These are phyloP conservation scores for Flaveria floridana DNA, from an alignment of 140 eudicot species.

Conservation along the genomic window DNA sequence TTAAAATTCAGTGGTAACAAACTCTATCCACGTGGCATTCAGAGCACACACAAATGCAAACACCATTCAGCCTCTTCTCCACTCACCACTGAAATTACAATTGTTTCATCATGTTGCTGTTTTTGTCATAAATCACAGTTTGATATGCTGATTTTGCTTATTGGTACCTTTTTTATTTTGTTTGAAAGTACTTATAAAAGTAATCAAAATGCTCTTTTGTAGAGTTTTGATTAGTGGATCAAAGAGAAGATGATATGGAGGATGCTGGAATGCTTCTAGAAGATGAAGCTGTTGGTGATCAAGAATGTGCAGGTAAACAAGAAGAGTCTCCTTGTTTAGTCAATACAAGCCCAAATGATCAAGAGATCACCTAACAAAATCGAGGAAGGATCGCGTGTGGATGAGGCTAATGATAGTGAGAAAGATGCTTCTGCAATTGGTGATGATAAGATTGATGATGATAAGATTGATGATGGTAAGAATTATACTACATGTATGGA, in stretches of 20 bases:
- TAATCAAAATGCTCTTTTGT: constrained; percentile 1
- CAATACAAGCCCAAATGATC: constrained; percentile 3
- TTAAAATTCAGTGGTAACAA: not conserved
- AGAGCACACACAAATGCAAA: no score
- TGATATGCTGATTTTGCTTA: no score
- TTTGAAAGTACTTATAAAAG: no score
- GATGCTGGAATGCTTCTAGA: no score
- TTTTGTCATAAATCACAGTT: no score
- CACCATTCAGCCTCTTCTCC: no score
- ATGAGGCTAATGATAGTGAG: constrained; percentile 23
- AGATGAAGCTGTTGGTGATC: constrained; percentile 14
- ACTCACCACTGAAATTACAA: no score
- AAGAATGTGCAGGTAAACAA: constrained; percentile 21
- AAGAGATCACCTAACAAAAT: constrained; percentile 25
- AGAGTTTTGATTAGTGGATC: constrained; percentile 38
- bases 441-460: constrained; percentile 19
- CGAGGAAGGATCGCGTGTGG: constrained; percentile 27
- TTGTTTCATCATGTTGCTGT: no score
- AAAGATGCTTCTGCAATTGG: constrained; percentile 22
- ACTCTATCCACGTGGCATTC: no score
- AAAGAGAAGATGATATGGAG: not conserved
- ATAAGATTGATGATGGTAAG: constrained; percentile 22
- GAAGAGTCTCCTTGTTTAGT: constrained; percentile 26
- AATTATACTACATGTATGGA: constrained; percentile 7
- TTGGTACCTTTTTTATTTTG: no score